Evolutionary conservation across 2,329 filamentous ascomycete species (phyloP).

Genomic region (Sclerotinia glacialis): DNA sequence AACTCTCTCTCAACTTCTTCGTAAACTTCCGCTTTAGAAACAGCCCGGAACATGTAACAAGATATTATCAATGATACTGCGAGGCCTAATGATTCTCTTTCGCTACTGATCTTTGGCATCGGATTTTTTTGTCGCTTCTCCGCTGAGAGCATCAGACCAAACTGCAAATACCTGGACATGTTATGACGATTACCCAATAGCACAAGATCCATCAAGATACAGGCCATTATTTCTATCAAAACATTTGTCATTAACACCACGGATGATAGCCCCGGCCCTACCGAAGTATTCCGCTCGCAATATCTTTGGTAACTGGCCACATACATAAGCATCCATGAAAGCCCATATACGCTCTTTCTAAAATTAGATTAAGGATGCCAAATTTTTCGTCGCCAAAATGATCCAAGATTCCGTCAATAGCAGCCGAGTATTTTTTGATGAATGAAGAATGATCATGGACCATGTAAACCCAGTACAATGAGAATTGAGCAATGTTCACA

Average conservation of each 20-base stretch:
- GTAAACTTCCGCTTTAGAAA: not conserved
- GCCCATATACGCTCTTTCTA: conserved; percentile 6
- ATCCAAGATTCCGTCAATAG: conserved; percentile 4
- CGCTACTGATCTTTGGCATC: not conserved
- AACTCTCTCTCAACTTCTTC: conserved; percentile 2
- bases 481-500: not conserved
- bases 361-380: not conserved
- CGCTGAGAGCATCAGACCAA: not conserved
- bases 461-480: conserved; percentile 8
- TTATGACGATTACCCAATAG: not conserved
- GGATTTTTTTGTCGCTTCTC: not conserved
- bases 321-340: conserved; percentile 6
- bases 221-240: not conserved
- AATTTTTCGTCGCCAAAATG: not conserved
- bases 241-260: not conserved
- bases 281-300: not conserved
- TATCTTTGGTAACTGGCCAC: conserved; percentile 1
- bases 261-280: not conserved
- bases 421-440: not conserved
- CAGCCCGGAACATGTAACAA: conserved; percentile 7
- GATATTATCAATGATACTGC: conserved; percentile 1
- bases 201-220: conserved; percentile 1
- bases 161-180: conserved; percentile 15
- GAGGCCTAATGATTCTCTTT: not conserved
- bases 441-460: conserved; percentile 2